Evolutionary conservation across 257 asterid species (phyloP), one percentile per base, ranked within the genome.

Genomic region (Fraxinus excelsior): DNA sequence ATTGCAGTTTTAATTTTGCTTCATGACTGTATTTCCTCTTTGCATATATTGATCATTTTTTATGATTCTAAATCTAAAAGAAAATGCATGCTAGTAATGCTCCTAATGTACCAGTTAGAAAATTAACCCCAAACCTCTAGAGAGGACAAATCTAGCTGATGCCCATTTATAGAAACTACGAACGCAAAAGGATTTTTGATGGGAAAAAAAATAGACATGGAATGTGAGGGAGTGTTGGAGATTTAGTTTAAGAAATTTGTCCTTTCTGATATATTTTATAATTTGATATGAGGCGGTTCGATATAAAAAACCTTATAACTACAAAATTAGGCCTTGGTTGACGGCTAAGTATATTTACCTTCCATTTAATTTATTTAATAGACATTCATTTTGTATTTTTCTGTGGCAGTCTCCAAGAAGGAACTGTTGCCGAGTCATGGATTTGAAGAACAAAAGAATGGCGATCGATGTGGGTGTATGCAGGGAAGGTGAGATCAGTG

Each of bases 391-490:
- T 37, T 74, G 70, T 49, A 72, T 78, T 84, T 60, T 53, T 65
- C 49, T 19, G 62, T 14, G 74, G 78, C 94, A 94, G 98, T 90
- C 97, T 62, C 96, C 96, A 4, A 80, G 96, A 80, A 90, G 98
- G 83, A 94, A 89, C 46, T 94, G 98, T 81, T 94, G 98, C 89
- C 79, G 93, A 74, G 82, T 94, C 16, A 16, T 85, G 21, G 82
- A 85, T 56, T 83, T 92, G 37, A 80, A 81, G 23, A 81, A 74
- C 82, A 86, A 83, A 38, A 80, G 80, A 75, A 40, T 94, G 90
- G 88, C 58, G 70, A 73, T 91, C 12, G 96, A 90, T 56, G 97
- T 94, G 32, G 96, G 98, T 9, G 72, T 80, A 51, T 94, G 97
- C 75, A 74, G 75, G 69, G 98, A 89, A 74, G 96, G 83, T 66